phyloP scores from a whole-genome alignment of 2,329 filamentous ascomycete species.

The Didymella segeticola region DNA sequence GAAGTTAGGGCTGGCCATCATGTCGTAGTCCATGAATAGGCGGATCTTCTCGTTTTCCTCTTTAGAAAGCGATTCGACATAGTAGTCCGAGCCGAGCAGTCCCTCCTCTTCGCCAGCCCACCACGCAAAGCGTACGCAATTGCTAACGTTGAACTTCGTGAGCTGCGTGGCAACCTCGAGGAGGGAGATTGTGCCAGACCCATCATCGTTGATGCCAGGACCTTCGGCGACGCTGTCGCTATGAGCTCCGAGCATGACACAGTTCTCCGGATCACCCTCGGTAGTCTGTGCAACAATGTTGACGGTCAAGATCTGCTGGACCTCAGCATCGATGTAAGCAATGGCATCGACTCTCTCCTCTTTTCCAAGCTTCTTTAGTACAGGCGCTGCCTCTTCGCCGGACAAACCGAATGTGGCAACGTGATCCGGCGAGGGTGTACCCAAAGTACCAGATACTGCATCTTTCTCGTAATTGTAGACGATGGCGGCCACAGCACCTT shows the following conservation, averaged over 20 bases:
- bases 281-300: slow-evolving; percentile 52
- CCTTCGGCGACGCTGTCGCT: slow-evolving; percentile 51
- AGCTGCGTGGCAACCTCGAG: slow-evolving; percentile 51
- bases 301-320: slow-evolving; percentile 58
- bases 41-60: slow-evolving; percentile 50
- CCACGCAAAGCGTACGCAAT: slow-evolving; percentile 51
- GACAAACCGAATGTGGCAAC: slow-evolving; percentile 75
- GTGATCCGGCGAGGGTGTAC: slow-evolving; percentile 63
- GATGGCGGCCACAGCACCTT: slow-evolving; percentile 74
- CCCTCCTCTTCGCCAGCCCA: slow-evolving; percentile 51
- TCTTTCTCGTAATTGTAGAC: slow-evolving; percentile 78
- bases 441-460: slow-evolving; percentile 69
- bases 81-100: slow-evolving; percentile 50
- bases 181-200: slow-evolving; percentile 49
- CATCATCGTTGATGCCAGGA: slow-evolving; percentile 53
- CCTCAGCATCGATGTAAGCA: slow-evolving; percentile 56
- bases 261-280: slow-evolving; percentile 48
- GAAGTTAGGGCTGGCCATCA: slow-evolving; percentile 51
- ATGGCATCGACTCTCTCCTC: slow-evolving; percentile 51
- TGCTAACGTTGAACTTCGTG: slow-evolving; percentile 48
- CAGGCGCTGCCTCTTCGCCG: slow-evolving; percentile 65
- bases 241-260: slow-evolving; percentile 52
- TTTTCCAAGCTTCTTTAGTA: slow-evolving; percentile 59
- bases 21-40: slow-evolving; percentile 54
- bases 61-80: slow-evolving; percentile 43